Conservation (phyloP, 116 monocot species). For the Papilionanthe hybrid region DNA sequence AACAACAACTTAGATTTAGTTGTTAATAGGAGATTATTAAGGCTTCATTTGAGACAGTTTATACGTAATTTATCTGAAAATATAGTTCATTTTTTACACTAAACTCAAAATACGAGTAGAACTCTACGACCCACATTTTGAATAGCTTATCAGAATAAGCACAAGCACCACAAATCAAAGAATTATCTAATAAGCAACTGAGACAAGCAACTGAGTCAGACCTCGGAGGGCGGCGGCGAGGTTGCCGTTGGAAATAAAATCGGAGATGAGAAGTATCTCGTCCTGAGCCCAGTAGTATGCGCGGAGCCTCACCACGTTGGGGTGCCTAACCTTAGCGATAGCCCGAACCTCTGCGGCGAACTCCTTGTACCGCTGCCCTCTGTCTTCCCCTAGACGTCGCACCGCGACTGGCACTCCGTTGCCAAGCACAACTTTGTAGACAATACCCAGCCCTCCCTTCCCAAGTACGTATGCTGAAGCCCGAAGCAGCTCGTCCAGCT, state of each 20-base stretch:
- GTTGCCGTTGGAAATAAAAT: slow-evolving; percentile 76
- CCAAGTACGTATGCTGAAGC: slow-evolving; percentile 94
- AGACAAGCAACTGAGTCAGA: slow-evolving; percentile 20
- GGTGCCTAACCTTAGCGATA: slow-evolving; percentile 57
- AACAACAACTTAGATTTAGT: too few species aligned
- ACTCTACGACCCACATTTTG: too few species aligned
- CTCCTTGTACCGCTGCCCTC: slow-evolving; percentile 58
- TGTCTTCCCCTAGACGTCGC: slow-evolving; percentile 54
- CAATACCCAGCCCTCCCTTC: slow-evolving; percentile 74
- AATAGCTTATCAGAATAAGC: too few species aligned
- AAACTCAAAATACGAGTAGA: too few species aligned
- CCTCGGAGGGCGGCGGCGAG: slow-evolving; percentile 75
- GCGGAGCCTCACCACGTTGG: slow-evolving; percentile 72
- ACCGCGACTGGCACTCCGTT: slow-evolving; percentile 71
- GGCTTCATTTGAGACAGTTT: too few species aligned
- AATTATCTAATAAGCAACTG: too few species aligned
- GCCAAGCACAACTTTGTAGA: slow-evolving; percentile 96
- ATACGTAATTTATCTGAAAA: too few species aligned
- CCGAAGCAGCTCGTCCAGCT: slow-evolving; percentile 83
- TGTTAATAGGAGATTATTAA: too few species aligned
- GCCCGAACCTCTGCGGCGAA: slow-evolving; percentile 74
- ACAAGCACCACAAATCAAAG: too few species aligned
- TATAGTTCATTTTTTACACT: too few species aligned
- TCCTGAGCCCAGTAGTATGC: slow-evolving; percentile 88
- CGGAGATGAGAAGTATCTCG: slow-evolving; percentile 85